phyloP scores from a whole-genome alignment of 2,329 filamentous ascomycete species.

The Aspergillus neoniger region DNA sequence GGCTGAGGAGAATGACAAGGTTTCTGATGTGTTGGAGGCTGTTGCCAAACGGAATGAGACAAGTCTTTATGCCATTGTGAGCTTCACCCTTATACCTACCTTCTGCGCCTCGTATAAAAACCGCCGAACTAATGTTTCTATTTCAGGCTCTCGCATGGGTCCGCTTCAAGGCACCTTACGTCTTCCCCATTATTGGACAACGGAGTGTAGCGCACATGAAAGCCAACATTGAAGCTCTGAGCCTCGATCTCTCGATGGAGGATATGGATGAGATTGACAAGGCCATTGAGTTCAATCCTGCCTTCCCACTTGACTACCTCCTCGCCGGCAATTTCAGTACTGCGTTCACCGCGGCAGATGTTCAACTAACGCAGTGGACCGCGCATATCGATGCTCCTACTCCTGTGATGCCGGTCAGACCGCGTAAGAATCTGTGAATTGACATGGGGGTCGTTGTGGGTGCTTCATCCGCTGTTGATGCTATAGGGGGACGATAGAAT shows the following conservation, averaged over 20 bases:
- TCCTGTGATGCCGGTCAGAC: not conserved
- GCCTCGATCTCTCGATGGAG: conserved; percentile 52
- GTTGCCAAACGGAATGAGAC: conserved; percentile 9
- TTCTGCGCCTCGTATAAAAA: not conserved
- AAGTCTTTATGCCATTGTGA: conserved; percentile 13
- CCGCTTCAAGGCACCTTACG: conserved; percentile 54
- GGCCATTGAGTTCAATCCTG: conserved; percentile 56
- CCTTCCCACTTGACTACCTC: conserved; percentile 34
- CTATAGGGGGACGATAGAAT: not conserved
- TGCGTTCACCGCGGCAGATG: conserved; percentile 12
- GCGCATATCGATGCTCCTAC: conserved; percentile 13
- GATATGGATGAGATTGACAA: conserved; percentile 59
- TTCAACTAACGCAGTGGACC: conserved; percentile 9
- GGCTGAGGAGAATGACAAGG: conserved; percentile 9
- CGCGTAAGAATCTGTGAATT: conserved; percentile 1
- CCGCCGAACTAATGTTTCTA: not conserved
- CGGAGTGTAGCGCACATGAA: conserved; percentile 56
- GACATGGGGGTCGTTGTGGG: not conserved
- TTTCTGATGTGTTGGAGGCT: conserved; percentile 16
- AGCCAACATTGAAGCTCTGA: conserved; percentile 59
- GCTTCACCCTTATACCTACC: not conserved
- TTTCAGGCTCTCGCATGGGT: conserved; percentile 52
- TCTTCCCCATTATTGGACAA: conserved; percentile 57
- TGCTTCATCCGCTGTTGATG: not conserved
- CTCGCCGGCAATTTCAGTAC: conserved; percentile 9